A percentile compares a stretch with the other conserved stretches of the same genome.
phyloP scores from a whole-genome alignment of 2,329 filamentous ascomycete species.

The Eutypella sp. region DNA sequence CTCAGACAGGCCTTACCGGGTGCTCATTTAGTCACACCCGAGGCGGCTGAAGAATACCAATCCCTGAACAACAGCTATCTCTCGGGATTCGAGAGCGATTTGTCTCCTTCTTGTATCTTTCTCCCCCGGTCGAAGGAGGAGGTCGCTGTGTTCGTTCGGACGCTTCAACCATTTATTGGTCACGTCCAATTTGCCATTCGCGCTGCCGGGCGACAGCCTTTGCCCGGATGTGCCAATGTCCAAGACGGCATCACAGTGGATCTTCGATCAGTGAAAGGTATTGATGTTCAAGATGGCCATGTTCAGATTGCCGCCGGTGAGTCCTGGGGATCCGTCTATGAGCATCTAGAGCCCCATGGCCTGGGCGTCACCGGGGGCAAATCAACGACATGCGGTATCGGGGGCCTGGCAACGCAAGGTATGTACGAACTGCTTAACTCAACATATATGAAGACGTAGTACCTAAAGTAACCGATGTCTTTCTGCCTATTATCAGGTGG shows the following conservation, averaged over 20 bases:
- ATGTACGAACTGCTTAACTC: background rate
- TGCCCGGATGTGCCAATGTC: slow-evolving; percentile 31
- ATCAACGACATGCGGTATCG: slow-evolving; percentile 1
- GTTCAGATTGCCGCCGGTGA: slow-evolving; percentile 30
- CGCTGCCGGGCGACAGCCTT: slow-evolving; percentile 36
- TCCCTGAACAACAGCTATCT: slow-evolving; percentile 4
- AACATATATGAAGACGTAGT: background rate
- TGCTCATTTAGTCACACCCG: slow-evolving; percentile 1
- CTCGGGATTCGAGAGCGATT: slow-evolving; percentile 3
- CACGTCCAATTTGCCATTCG: slow-evolving; percentile 30
- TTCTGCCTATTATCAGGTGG: slow-evolving; percentile 24
- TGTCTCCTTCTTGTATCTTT: slow-evolving; percentile 5
- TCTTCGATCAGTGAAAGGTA: slow-evolving; percentile 24
- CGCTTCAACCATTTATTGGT: slow-evolving; percentile 5
- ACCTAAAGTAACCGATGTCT: slow-evolving; percentile 17
- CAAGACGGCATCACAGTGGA: slow-evolving; percentile 29
- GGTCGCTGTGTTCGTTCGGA: slow-evolving; percentile 9
- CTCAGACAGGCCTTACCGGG: background rate
- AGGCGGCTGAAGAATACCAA: slow-evolving; percentile 3
- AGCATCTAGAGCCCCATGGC: background rate
- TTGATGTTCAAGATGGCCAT: slow-evolving; percentile 22
- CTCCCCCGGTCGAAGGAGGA: slow-evolving; percentile 5
- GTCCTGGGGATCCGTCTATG: slow-evolving; percentile 1
- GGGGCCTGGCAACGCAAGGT: slow-evolving; percentile 1
- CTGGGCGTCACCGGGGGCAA: slow-evolving; percentile 1